These are phyloP conservation scores for Groenewaldozyma tartarivorans DNA, from an alignment of 805 yeast species.

Conservation along the genomic window DNA sequence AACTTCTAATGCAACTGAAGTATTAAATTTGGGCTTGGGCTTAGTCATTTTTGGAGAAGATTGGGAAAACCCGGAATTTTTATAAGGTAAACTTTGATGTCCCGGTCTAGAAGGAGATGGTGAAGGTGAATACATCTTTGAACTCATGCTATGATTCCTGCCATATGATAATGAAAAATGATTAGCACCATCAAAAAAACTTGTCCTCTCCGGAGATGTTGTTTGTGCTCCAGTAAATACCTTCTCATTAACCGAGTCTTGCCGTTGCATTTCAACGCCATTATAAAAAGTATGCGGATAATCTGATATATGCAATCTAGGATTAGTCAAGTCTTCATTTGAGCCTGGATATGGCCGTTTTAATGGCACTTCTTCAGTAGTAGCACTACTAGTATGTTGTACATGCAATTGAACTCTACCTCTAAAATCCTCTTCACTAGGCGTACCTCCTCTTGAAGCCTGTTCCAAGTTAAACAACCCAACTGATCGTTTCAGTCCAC, in stretches of 20 bases:
- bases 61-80: no score
- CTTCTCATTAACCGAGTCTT: background rate
- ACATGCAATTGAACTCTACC: no score
- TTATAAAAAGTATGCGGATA: background rate
- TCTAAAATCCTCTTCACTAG: background rate
- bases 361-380: background rate
- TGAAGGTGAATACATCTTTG: no score
- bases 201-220: no score
- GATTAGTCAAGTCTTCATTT: background rate
- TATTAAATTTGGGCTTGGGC: no score
- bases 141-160: no score
- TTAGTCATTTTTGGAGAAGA: conserved; percentile 12
- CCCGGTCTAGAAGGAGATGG: conserved; percentile 8
- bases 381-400: no score
- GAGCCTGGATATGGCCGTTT: conserved; percentile 2
- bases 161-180: no score
- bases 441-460: conserved; percentile 19
- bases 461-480: conserved; percentile 33
- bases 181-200: no score
- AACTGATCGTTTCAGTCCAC: conserved; percentile 28
- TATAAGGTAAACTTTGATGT: no score
- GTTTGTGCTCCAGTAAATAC: no score
- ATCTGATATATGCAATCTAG: background rate
- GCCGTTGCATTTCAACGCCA: background rate
- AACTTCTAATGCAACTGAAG: no score